phyloP scores from a whole-genome alignment of 139 green algal species.

The Spirogloea muscicola region DNA sequence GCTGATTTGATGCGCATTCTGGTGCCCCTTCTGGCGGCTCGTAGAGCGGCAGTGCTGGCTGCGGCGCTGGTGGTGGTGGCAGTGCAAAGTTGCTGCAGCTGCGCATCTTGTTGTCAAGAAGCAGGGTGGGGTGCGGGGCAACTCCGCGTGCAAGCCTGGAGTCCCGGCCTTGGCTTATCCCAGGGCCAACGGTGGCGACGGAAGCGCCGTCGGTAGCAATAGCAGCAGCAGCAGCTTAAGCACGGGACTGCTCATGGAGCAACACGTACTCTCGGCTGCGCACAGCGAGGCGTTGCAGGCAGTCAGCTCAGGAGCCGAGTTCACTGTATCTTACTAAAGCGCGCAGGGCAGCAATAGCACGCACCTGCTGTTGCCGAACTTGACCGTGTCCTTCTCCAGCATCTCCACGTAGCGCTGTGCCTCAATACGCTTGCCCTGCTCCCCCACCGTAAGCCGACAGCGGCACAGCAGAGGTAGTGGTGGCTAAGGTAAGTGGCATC shows the following conservation, averaged over 20 bases:
- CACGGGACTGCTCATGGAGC: slow-evolving; percentile 68
- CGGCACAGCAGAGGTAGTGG: neutral
- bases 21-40: no score
- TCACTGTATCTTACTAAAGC: slow-evolving; percentile 1
- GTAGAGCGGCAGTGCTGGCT: no score
- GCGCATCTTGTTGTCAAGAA: no score
- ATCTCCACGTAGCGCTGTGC: slow-evolving; percentile 75
- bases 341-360: neutral
- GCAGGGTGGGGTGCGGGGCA: no score
- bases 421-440: slow-evolving; percentile 13
- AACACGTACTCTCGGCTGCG: slow-evolving; percentile 89
- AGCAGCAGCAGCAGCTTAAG: no score
- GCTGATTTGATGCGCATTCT: no score
- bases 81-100: no score
- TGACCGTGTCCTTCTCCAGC: slow-evolving; percentile 75
- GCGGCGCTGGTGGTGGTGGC: no score
- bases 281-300: neutral
- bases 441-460: neutral
- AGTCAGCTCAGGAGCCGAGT: neutral
- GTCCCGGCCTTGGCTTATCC: no score
- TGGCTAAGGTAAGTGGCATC: neutral
- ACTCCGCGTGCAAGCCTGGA: no score
- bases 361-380: slow-evolving; percentile 68
- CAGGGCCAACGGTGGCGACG: no score
- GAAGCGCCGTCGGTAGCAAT: no score